These are phyloP conservation scores for Crucibulum cyathiforme DNA, from an alignment of 1,284 basidiomycete genomes.

Conservation along the genomic window DNA sequence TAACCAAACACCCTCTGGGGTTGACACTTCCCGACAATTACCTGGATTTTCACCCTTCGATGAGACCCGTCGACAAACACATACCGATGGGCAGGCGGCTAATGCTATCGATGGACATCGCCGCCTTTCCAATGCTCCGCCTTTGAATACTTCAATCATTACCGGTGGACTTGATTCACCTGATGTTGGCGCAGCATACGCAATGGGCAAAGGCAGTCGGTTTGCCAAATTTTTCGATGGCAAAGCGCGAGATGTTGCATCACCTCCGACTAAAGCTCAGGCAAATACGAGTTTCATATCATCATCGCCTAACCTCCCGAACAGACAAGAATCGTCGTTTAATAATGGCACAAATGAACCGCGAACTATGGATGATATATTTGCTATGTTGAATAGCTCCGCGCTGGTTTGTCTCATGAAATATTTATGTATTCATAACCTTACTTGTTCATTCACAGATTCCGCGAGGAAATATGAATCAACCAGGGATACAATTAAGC, in stretches of 20 bases:
- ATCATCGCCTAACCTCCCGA: conserved; percentile 50
- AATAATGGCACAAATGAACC: conserved; percentile 50
- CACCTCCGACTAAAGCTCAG: conserved; percentile 44
- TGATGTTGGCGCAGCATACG: conserved; percentile 45
- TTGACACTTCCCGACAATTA: conserved; percentile 29
- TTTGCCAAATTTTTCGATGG: conserved; percentile 84
- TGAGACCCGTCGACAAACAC: conserved; percentile 42
- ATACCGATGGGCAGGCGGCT: conserved; percentile 19
- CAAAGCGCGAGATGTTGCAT: conserved; percentile 58
- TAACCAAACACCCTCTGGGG: conserved; percentile 30
- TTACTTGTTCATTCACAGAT: conserved; percentile 15
- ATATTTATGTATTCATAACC: conserved; percentile 1
- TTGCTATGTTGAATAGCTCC: conserved; percentile 74
- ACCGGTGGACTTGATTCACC: conserved; percentile 1
- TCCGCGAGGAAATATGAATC: conserved; percentile 35
- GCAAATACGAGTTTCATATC: conserved; percentile 45
- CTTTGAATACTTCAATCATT: conserved; percentile 8
- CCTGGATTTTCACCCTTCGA: conserved; percentile 65
- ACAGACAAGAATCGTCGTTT: conserved; percentile 52
- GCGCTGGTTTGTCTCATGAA: conserved; percentile 52
- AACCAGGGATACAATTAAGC: conserved; percentile 22
- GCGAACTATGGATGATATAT: conserved; percentile 75
- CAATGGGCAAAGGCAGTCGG: conserved; percentile 71
- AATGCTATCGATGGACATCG: conserved; percentile 37
- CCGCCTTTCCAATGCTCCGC: conserved; percentile 36